phyloP scores from a whole-genome alignment of 164 flowering plant genomes.

The Tetrastigma voinierianum region DNA sequence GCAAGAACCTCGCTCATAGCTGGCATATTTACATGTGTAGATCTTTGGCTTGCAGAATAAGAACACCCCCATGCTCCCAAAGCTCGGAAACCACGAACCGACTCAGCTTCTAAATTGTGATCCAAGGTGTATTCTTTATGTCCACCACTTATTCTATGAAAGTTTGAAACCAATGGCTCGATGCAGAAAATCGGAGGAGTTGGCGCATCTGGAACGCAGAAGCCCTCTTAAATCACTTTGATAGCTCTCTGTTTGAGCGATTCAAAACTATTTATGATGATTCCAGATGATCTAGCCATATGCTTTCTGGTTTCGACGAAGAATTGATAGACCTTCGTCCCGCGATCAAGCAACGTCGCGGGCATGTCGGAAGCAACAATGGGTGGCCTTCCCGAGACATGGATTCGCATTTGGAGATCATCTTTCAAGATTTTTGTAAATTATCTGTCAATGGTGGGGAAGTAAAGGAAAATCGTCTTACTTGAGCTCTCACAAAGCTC shows the following conservation, averaged over 20 bases:
- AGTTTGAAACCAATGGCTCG: neutral
- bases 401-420: neutral
- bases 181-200: conserved; percentile 26
- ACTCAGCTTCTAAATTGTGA: conserved; percentile 38
- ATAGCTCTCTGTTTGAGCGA: conserved; percentile 18
- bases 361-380: neutral
- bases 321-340: neutral
- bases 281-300: conserved; percentile 21
- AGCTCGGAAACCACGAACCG: conserved; percentile 41
- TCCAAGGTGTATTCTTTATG: no score
- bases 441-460: neutral
- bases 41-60: no score
- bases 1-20: conserved; percentile 38
- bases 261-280: conserved; percentile 34
- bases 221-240: conserved; percentile 15
- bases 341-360: neutral
- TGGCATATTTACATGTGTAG: no score
- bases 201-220: conserved; percentile 14
- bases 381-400: neutral
- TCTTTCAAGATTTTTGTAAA: neutral
- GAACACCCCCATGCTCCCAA: conserved; percentile 45
- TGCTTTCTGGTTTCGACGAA: neutral
- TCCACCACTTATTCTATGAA: no score
- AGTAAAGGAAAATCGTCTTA: neutral
- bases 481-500: no score